Conservation (phyloP, 75 land plant species). For the Chamaecyparis obtusa region DNA sequence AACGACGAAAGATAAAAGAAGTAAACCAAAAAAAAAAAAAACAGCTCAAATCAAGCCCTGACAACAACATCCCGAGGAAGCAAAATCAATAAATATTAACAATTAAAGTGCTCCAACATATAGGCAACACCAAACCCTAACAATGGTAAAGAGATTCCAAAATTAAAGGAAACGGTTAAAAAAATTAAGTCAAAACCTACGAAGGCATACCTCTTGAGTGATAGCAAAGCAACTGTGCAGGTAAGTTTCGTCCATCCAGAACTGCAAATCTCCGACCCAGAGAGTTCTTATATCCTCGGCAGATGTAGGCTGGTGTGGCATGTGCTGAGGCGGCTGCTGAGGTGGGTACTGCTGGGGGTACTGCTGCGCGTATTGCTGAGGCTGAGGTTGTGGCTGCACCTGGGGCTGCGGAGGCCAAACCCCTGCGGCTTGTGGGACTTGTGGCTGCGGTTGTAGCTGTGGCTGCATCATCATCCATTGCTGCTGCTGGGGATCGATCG, state of each 20-base stretch:
- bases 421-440: not conserved
- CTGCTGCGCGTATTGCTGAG: not conserved
- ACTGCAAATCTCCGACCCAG: slow-evolving; percentile 55
- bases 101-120: no score
- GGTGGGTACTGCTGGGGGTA: not conserved
- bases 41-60: not conserved
- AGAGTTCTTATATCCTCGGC: slow-evolving; percentile 46
- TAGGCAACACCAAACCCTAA: no score
- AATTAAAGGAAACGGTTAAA: not conserved
- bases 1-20: not conserved
- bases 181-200: not conserved
- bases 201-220: slow-evolving; percentile 34
- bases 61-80: not conserved
- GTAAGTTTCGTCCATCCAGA: slow-evolving; percentile 58
- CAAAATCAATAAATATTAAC: no score
- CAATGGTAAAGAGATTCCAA: not conserved
- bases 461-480: slow-evolving; percentile 17
- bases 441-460: slow-evolving; percentile 4
- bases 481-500: slow-evolving; percentile 12
- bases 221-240: slow-evolving; percentile 32
- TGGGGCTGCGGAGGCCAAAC: not conserved
- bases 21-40: not conserved
- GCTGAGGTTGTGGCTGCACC: slow-evolving; percentile 6
- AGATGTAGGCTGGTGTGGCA: slow-evolving; percentile 31
- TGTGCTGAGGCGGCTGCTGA: slow-evolving; percentile 17